Evolutionary conservation across 2,329 filamentous ascomycete genomes (phyloP), one percentile per base, ranked within the genome.

Genomic region (Leptographium procerum): DNA sequence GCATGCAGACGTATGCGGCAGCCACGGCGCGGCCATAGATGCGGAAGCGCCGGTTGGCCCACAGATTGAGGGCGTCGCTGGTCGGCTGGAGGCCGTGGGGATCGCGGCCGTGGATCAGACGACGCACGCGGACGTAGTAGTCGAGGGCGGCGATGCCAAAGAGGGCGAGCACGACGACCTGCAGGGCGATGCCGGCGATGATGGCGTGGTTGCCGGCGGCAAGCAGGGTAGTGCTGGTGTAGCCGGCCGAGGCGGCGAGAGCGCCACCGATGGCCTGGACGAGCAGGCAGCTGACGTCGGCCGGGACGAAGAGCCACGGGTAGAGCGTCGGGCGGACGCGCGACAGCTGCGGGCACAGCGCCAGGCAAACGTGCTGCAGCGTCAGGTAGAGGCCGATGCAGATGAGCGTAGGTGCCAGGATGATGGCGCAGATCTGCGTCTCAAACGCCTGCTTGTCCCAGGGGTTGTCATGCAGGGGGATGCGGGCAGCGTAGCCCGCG

Each of bases 331-430:
- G 76, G 4, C 71, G 72, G 59, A 83, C 65, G 62, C 77, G 76
- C n/a, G 79, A 82, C 57, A 80, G 71, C 43, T 63, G 50, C 10
- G 79, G 75, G 68, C 72, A 73, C 61, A 82, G 71, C 52, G 74
- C 69, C 36, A 80, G 69, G 59, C 77, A 74, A 63, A 81, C 69
- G 72, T 84, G 82, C 68, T 84, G 83, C 60, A 86, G 77, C 4
- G 80, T 84, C 29, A 86, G 77, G 71, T 86, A 86, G 68, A 86
- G 79, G 65, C 75, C 77, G 62, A 82, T 80, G 69, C 81, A 83
- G 69, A 85, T 73, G 60, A 86, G 75, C 33, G 82, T 81, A 3
- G 80, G 80, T n/a, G 73, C 78, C 55, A 83, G 74, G 69, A 83
- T 79, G 70, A 83, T 80, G 69, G 75, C 73, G 69, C 76, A 77